Evolutionary conservation across 1,139 yeast genomes (phyloP).

Genomic region (Groenewaldozyma sp.): DNA sequence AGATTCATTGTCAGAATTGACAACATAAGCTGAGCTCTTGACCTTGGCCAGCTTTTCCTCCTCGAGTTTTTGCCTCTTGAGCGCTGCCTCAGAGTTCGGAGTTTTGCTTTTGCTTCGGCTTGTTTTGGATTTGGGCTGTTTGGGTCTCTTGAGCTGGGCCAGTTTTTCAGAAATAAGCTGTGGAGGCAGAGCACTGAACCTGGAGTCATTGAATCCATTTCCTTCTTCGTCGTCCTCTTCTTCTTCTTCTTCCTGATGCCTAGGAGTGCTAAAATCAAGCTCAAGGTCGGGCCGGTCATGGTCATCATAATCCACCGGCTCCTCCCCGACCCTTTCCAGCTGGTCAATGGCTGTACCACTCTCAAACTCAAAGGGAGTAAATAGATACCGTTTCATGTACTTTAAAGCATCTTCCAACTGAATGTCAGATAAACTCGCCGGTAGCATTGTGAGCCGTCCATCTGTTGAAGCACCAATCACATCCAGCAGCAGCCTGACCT

Average conservation of each 20-base stretch:
- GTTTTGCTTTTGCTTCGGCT: background rate
- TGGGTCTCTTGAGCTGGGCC: slow-evolving; percentile 8
- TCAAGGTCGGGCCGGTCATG: too few relatives aligned
- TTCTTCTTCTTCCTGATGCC: slow-evolving; percentile 16
- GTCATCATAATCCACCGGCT: slow-evolving; percentile 15
- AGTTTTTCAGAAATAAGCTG: slow-evolving; percentile 9
- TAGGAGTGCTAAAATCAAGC: too few relatives aligned
- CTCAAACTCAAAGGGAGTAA: slow-evolving; percentile 32
- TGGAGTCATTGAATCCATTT: slow-evolving; percentile 14
- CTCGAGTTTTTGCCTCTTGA: slow-evolving; percentile 7
- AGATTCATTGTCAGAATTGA: slow-evolving; percentile 58
- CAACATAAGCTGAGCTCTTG: slow-evolving; percentile 40
- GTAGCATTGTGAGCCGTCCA: background rate
- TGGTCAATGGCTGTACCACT: slow-evolving; percentile 35
- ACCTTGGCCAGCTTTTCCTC: slow-evolving; percentile 8
- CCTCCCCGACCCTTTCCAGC: slow-evolving; percentile 12
- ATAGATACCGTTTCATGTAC: slow-evolving; percentile 28
- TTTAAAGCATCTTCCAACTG: slow-evolving; percentile 18
- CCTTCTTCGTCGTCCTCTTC: slow-evolving; percentile 8
- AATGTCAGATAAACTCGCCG: slow-evolving; percentile 9
- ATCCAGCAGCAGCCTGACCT: slow-evolving; percentile 24
- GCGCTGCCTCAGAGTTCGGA: too few relatives aligned
- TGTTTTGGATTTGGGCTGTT: slow-evolving; percentile 1
- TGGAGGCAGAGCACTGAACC: slow-evolving; percentile 17
- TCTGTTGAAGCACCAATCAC: too few relatives aligned